Evolutionary conservation across 805 yeast genomes (phyloP), one percentile per base, ranked within the genome.

Genomic region (Schwanniomyces pseudopolymorphus): DNA sequence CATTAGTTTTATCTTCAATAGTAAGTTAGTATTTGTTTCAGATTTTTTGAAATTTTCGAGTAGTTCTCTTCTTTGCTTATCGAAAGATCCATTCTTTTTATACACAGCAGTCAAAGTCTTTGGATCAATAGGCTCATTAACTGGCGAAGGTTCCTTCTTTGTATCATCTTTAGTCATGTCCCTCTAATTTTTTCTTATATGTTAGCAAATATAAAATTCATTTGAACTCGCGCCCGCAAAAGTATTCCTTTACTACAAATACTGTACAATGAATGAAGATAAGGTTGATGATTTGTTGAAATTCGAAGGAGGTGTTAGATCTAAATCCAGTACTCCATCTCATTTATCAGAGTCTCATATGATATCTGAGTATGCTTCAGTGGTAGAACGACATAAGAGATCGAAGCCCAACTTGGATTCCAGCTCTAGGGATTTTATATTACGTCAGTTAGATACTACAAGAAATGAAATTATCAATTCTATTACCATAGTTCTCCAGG

Each of bases 21-120:
- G 57, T 19, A 77, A 58, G 43, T 71, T 70, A n/a, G 68, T 52
- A 52, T 70, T 72, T 3, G 75, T 69, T 36, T 69, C 72, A 3
- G 72, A 64, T 38, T 60, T 56, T 45, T 65, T 64, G 60, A 79
- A 79, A 45, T 70, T 64, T 24, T 75, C 75, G 19, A 78, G 56
- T 7, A 79, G 60, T 5, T 56, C 52, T 46, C 66, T 70, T 37
- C 84, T 54, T 46, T 71, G 75, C 21, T 64, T 55, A 53, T 79
- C 84, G 51, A 79, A 79, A 1, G 66, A 46, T 0, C 84, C 84
- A 37, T 69, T 66, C 47, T 74, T 74, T 59, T 79, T 79, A 58
- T 74, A 79, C 11, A 64, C 58, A 1, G 60, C 62, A 1, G 73
- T 62, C 14, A 79, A 58, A 25, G 69, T 69, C 39, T 67, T 69